Base-by-base conservation (phyloP, 2,329 filamentous ascomycete species). In the Cladophialophora carrionii region DNA sequence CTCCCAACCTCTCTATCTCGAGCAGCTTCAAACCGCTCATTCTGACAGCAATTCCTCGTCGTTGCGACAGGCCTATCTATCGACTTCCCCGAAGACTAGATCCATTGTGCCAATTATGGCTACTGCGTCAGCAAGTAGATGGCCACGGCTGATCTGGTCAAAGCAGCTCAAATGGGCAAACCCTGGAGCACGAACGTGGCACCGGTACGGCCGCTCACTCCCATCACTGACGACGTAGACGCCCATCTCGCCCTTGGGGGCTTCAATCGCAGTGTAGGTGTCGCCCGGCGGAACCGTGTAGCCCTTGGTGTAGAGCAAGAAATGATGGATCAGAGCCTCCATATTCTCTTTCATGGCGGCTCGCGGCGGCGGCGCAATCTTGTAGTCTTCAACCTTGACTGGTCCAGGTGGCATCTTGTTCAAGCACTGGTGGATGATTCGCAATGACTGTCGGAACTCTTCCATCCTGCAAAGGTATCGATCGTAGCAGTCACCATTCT, bases 261-360 rank as follows among this genome's bases (percentile, higher is more conserved):
- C 95, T 84, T 99, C 95, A 71, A 99, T 99, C 68, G 90, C 94
- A 54, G 90, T 93, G 84, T 99, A 99, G 5, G 95, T 99, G 84
- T 99, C 95, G 69, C 95, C 96, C 7, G 96, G 95, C 51, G 95
- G 95, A 3, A 99, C 95, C 52, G 92, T 87, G 80, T 99, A 99
- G 65, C 95, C 95, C 86, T 99, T 99, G 79, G 93, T 98, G 84
- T 94, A 99, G 61, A 99, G 88, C 71, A 99, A 82, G 86, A 99
- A 99, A 84, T 99, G 95, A 83, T 99, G 95, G 77, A 99, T 99
- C 51, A 99, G 87, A 46, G 95, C 93, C 83, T 99, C 95, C 96
- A 99, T 99, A 84, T 99, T 99, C 87, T 99, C 95, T 87, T 99
- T 99, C 95, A 99, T 99, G 75, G 95, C 95, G 52, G 91, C 85